Base-by-base conservation (phyloP, 371 early-diverging fungal genomes). In the Sporodiniella umbellata region DNA sequence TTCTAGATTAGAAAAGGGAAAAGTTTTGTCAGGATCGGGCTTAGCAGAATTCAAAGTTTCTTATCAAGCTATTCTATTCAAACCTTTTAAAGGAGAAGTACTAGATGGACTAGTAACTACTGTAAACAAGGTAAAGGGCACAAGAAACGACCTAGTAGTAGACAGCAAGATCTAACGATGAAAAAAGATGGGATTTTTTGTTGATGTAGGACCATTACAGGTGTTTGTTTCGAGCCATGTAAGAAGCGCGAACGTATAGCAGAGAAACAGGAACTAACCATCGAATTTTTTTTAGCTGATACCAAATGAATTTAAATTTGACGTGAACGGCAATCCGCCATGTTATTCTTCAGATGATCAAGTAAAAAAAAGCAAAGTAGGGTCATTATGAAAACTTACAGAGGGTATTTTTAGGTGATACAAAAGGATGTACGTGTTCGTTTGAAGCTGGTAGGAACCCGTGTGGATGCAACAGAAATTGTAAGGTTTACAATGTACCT, bases 21-120 rank as follows among this genome's bases (percentile, higher is more conserved):
- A 90, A 46, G 80, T 98, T 24, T 77, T 95, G 45, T 84, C 90
- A 8, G 87, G 89, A 5, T 80, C 83, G 12, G 99, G 99, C 2
- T 75, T 85, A 44, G 98, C 96, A 19, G 95, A 96, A 68, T 99
- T 96, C 71, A 79, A 79, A 28, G 90, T 99, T 12, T 78, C 83
- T 28, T 99, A 99, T 72, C 90, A 89, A 56, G 99, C 99, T 6
- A 88, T 99, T 55, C 92, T 98, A 4, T 93, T 98, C 60, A 97
- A 94, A 63, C 99, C 99, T 17, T 95, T 92, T 73, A 97, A 93
- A 58, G 92, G 93, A 42, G 95, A 99, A 74, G 98, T 99, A 1
- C 76, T 99, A 3, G 99, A 99, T 68, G 99, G 93, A 0, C 82
- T 92, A 11, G 96, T 99, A 3, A 90, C 90, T 0, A 90, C 88